Evolutionary conservation across 495 filamentous ascomycete genomes (phyloP).

Genomic region (Trypethelium eluteriae): DNA sequence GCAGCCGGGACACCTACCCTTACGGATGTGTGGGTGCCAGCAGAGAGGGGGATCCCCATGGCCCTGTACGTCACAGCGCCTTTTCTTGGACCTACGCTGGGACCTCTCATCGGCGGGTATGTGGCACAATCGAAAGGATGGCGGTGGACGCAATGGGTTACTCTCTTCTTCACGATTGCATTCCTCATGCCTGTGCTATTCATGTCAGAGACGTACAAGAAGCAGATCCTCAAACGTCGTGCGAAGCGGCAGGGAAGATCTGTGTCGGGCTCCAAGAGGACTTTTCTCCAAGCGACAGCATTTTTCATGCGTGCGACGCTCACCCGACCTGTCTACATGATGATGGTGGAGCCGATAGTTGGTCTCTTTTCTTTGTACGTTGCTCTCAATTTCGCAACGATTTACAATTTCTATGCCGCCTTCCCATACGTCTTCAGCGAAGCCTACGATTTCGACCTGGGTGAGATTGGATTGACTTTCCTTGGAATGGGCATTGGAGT

Average conservation of each 20-base stretch:
- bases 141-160: constrained; percentile 19
- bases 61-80: constrained; percentile 15
- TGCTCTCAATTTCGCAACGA: constrained; percentile 33
- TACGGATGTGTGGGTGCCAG: constrained; percentile 12
- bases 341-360: constrained; percentile 38
- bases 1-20: constrained; percentile 13
- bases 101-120: constrained; percentile 16
- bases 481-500: constrained; percentile 10
- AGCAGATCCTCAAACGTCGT: constrained; percentile 34
- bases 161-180: constrained; percentile 15
- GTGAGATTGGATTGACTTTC: constrained; percentile 14
- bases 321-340: constrained; percentile 26
- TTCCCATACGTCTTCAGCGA: constrained; percentile 27
- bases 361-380: constrained; percentile 28
- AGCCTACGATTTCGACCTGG: constrained; percentile 4
- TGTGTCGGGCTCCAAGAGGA: not conserved
- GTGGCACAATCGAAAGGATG: constrained; percentile 18
- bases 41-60: constrained; percentile 12
- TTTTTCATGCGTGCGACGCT: constrained; percentile 14
- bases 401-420: constrained; percentile 37
- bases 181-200: constrained; percentile 31
- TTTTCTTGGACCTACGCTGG: constrained; percentile 14
- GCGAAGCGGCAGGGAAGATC: constrained; percentile 27
- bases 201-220: constrained; percentile 38
- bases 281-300: not conserved